Evolutionary conservation across 768 basidiomycete genomes (phyloP).

Genomic region (Pleurotus tuoliensis): DNA sequence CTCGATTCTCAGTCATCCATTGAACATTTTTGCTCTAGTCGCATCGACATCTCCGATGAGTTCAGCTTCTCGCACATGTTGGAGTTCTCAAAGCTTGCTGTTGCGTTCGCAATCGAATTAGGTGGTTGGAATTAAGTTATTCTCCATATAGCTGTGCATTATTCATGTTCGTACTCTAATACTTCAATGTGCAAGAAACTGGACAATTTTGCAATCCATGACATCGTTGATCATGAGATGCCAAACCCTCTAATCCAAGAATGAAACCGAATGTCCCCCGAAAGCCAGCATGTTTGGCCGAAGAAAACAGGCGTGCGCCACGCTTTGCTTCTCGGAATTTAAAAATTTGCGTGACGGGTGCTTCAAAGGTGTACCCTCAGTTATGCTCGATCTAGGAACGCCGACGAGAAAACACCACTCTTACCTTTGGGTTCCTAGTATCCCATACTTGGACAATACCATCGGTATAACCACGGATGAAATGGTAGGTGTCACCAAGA

Average conservation of each 20-base stretch:
- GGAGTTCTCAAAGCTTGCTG: conserved; percentile 82
- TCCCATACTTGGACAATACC: conserved; percentile 45
- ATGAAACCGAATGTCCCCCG: conserved; percentile 34
- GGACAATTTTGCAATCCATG: too few species aligned
- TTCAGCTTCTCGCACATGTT: conserved; percentile 91
- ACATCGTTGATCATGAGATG: background rate
- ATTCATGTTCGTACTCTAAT: conserved; percentile 11
- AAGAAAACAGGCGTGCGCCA: conserved; percentile 37
- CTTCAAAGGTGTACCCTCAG: conserved; percentile 19
- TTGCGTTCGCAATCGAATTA: conserved; percentile 76
- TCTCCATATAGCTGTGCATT: too few species aligned
- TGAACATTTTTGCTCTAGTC: conserved; percentile 37
- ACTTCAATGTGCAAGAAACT: background rate
- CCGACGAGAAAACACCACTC: conserved; percentile 6
- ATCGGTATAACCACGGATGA: conserved; percentile 43
- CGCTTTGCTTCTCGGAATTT: conserved; percentile 26
- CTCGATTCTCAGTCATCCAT: conserved; percentile 7
- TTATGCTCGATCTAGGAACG: conserved; percentile 6
- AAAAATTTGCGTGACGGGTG: conserved; percentile 28
- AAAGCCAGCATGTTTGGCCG: conserved; percentile 38
- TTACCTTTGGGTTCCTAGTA: conserved; percentile 43
- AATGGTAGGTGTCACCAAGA: conserved; percentile 30
- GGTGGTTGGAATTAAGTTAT: conserved; percentile 37
- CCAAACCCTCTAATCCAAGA: conserved; percentile 16
- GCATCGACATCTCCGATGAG: conserved; percentile 80